phyloP scores from a whole-genome alignment of 2,329 filamentous ascomycete genomes.

The Sordariomycetes sp. region DNA sequence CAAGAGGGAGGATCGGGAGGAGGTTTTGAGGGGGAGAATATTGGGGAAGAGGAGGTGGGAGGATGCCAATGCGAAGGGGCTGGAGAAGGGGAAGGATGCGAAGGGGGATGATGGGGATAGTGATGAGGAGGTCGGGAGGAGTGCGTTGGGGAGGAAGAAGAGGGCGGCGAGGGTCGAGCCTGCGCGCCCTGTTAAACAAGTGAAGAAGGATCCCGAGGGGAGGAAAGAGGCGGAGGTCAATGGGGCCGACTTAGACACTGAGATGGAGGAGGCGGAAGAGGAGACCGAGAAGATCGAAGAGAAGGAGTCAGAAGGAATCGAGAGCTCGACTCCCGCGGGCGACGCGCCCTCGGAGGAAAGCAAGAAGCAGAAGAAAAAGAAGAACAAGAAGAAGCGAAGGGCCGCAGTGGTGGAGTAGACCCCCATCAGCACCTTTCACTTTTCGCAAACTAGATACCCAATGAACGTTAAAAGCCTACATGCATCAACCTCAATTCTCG shows the following conservation, averaged over 20 bases:
- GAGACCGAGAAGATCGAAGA: neutral
- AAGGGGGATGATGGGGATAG: conserved; percentile 16
- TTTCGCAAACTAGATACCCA: neutral
- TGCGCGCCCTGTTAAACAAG: neutral
- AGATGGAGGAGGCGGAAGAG: neutral
- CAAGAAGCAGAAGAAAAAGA: conserved; percentile 13
- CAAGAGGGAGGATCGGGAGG: conserved; percentile 10
- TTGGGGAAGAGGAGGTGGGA: conserved; percentile 12
- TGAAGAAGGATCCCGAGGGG: neutral
- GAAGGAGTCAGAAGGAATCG: neutral
- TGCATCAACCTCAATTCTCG: neutral
- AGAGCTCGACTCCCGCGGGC: neutral
- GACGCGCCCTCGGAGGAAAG: conserved; percentile 8
- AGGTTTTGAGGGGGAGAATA: conserved; percentile 17
- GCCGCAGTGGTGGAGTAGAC: neutral
- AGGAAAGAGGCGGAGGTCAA: neutral
- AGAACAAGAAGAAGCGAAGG: conserved; percentile 6
- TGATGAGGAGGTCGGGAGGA: conserved; percentile 20
- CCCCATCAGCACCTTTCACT: neutral
- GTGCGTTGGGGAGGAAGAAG: conserved; percentile 23
- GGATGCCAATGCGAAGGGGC: neutral
- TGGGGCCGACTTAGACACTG: neutral
- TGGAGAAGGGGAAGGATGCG: conserved; percentile 4
- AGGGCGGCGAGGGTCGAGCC: conserved; percentile 9
- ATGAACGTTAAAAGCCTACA: neutral